A percentile compares a stretch with the other conserved stretches of the same genome.
Conservation (phyloP, 1,139 yeast species). For the Geotrichum restrictum region DNA sequence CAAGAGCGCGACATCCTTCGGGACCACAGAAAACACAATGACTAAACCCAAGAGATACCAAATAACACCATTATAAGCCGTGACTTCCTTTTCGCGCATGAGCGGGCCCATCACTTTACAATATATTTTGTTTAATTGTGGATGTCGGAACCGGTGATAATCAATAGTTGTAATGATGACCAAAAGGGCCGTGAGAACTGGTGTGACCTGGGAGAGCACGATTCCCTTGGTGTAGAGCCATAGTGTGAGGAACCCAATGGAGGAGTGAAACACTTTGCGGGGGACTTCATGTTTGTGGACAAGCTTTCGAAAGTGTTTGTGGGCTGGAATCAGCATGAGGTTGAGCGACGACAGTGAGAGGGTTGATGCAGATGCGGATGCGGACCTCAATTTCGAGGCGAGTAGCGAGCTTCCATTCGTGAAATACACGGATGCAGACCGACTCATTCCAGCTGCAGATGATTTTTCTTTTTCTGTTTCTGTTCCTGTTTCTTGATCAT, state of each 20-base stretch:
- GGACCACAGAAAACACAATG: constrained; percentile 62
- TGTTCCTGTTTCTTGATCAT: neutral
- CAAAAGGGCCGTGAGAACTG: constrained; percentile 51
- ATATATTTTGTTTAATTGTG: constrained; percentile 58
- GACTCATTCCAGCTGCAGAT: neutral
- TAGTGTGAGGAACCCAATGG: constrained; percentile 77
- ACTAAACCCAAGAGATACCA: constrained; percentile 80
- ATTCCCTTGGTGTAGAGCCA: constrained; percentile 65
- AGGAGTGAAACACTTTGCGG: constrained; percentile 79
- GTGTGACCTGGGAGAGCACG: constrained; percentile 53
- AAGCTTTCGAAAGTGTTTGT: constrained; percentile 47
- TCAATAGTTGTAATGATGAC: constrained; percentile 60
- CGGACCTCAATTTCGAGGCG: constrained; percentile 3
- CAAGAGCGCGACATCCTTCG: constrained; percentile 77
- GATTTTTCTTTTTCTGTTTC: neutral
- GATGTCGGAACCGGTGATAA: constrained; percentile 58
- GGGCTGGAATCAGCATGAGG: constrained; percentile 32
- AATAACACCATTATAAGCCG: constrained; percentile 70
- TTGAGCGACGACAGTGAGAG: constrained; percentile 2
- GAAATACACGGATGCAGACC: neutral
- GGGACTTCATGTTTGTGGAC: constrained; percentile 81
- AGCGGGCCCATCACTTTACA: constrained; percentile 68
- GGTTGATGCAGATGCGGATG: constrained; percentile 5
- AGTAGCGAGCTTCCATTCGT: neutral
- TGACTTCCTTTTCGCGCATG: constrained; percentile 76